Evolutionary conservation across 352 stramenopile species (phyloP).

Genomic region (Globisporangium yorkense): DNA sequence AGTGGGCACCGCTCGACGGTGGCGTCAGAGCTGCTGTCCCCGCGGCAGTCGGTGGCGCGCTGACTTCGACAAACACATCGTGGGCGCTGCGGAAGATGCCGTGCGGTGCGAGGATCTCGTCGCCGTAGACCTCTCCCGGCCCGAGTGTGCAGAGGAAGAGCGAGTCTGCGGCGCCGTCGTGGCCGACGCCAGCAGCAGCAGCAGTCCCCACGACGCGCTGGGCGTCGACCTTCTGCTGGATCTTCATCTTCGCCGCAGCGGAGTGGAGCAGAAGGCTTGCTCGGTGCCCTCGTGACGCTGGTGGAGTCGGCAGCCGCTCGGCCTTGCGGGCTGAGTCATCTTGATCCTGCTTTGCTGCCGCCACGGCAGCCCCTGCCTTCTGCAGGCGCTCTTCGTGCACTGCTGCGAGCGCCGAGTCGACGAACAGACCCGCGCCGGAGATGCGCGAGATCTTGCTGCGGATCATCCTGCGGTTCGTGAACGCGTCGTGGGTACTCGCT

Average conservation of each 20-base stretch:
- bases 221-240: constrained; percentile 12
- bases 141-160: constrained; percentile 37
- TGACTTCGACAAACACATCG: constrained; percentile 29
- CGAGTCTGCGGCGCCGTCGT: not conserved
- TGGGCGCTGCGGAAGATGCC: constrained; percentile 29
- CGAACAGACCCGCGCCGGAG: constrained; percentile 22
- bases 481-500: not conserved
- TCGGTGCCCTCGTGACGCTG: constrained; percentile 1
- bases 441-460: constrained; percentile 14
- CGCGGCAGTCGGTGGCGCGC: not conserved
- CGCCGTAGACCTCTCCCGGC: constrained; percentile 42
- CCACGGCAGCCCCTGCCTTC: constrained; percentile 2
- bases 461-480: constrained; percentile 13
- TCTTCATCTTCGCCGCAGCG: constrained; percentile 8
- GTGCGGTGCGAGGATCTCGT: constrained; percentile 33
- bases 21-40: not conserved
- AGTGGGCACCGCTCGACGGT: constrained; percentile 9
- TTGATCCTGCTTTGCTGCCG: not conserved
- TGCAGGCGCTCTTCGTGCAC: constrained; percentile 25
- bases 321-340: not conserved
- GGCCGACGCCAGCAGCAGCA: not conserved
- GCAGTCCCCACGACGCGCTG: not conserved
- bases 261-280: constrained; percentile 9
- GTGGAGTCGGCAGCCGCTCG: constrained; percentile 1
- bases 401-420: constrained; percentile 45